Evolutionary conservation across 2,329 filamentous ascomycete species (phyloP).

Genomic region (Neonectria punicea): DNA sequence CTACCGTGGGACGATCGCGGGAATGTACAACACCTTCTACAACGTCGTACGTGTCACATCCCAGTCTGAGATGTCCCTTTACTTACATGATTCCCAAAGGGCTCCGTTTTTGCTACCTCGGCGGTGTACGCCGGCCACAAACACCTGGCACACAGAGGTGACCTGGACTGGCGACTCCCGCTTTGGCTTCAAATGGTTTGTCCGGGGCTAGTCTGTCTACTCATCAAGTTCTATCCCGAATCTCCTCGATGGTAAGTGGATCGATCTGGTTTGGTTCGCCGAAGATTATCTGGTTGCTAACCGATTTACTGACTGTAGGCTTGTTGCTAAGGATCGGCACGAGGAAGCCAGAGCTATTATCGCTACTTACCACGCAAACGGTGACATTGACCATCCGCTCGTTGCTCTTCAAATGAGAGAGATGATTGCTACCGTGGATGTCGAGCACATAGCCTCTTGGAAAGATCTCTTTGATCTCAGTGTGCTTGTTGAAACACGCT

Average conservation of each 20-base stretch:
- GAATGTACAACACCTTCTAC: conserved; percentile 58
- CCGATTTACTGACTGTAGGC: conserved; percentile 5
- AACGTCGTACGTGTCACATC: conserved; percentile 41
- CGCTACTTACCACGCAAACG: conserved; percentile 60
- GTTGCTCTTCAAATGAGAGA: conserved; percentile 53
- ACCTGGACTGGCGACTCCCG: conserved; percentile 32
- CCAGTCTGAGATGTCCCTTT: neutral
- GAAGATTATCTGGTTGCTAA: neutral
- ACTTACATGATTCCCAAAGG: conserved; percentile 33
- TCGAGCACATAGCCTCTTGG: conserved; percentile 44
- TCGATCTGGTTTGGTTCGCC: neutral
- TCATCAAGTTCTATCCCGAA: conserved; percentile 65
- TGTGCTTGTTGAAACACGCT: conserved; percentile 48
- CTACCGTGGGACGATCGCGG: conserved; percentile 67
- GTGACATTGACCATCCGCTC: conserved; percentile 61
- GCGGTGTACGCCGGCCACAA: conserved; percentile 30
- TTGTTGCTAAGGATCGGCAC: conserved; percentile 20
- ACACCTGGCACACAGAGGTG: conserved; percentile 17
- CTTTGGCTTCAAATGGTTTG: conserved; percentile 32
- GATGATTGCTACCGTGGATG: conserved; percentile 42
- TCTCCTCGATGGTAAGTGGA: conserved; percentile 63
- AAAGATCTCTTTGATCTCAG: conserved; percentile 51
- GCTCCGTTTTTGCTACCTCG: conserved; percentile 26
- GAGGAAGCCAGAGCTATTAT: conserved; percentile 14
- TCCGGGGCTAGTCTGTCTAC: conserved; percentile 25